Conservation (phyloP, 106 monocot genomes). For the Dioscorea zingiberensis region DNA sequence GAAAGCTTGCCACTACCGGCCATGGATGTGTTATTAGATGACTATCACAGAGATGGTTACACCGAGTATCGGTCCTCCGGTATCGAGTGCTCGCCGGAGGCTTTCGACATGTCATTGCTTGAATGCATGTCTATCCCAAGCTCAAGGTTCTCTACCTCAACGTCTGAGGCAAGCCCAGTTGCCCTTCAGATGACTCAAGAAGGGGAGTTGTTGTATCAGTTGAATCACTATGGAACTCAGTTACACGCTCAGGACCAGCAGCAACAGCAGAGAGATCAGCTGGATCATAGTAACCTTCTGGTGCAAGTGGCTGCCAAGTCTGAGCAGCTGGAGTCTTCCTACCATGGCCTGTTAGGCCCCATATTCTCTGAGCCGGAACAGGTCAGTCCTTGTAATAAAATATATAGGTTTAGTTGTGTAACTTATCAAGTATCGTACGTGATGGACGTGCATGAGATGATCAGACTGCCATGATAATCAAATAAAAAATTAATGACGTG, state of each 20-base stretch:
- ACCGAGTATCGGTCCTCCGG: background rate
- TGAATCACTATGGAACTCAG: background rate
- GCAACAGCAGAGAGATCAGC: background rate
- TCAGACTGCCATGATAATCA: background rate
- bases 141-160: background rate
- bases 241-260: background rate
- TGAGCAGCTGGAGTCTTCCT: background rate
- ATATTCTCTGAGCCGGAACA: background rate
- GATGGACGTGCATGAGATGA: background rate
- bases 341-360: background rate
- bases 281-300: too few species aligned
- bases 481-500: background rate
- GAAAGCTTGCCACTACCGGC: slow-evolving; percentile 14
- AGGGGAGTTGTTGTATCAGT: background rate
- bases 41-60: slow-evolving; percentile 5
- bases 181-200: slow-evolving; percentile 1
- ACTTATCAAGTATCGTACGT: too few species aligned
- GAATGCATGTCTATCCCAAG: slow-evolving; percentile 30
- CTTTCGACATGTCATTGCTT: slow-evolving; percentile 5
- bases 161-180: background rate
- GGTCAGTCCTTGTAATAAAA: too few species aligned
- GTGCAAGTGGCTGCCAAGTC: too few species aligned
- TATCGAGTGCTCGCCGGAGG: background rate
- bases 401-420: too few species aligned
- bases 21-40: slow-evolving; percentile 20